These are phyloP conservation scores for Pisolithus sp. DNA, from an alignment of 768 basidiomycete species.

Conservation along the genomic window DNA sequence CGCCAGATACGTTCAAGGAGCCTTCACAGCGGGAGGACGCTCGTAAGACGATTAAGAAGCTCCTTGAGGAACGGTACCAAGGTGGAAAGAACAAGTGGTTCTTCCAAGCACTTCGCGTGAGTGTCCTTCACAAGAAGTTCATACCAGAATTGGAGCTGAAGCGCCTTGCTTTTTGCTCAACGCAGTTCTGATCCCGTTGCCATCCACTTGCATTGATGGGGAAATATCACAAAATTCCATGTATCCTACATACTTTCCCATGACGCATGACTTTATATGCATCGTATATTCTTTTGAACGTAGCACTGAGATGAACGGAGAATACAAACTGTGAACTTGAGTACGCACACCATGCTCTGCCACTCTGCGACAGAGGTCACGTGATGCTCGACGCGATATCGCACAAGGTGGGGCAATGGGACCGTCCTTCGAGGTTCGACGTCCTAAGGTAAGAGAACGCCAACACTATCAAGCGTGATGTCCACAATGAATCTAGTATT, in stretches of 20 bases:
- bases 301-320: not conserved
- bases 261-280: constrained; percentile 21
- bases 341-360: no score
- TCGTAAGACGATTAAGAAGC: constrained; percentile 94
- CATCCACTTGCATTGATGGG: constrained; percentile 8
- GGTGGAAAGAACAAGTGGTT: constrained; percentile 98
- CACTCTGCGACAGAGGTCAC: no score
- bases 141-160: constrained; percentile 3
- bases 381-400: no score
- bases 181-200: constrained; percentile 31
- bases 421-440: no score
- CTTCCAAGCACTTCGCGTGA: constrained; percentile 80
- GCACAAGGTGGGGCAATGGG: no score
- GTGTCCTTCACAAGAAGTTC: constrained; percentile 9
- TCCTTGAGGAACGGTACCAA: constrained; percentile 91
- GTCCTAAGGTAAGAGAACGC: no score
- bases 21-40: constrained; percentile 89
- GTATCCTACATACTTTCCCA: constrained; percentile 30
- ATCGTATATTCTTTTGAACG: constrained; percentile 4
- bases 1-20: constrained; percentile 94
- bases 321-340: not conserved
- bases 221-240: constrained; percentile 31
- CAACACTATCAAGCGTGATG: no score
- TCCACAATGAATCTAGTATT: no score
- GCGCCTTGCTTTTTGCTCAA: not conserved